Conservation (phyloP, 768 basidiomycete species). For the Lepiota venenata region DNA sequence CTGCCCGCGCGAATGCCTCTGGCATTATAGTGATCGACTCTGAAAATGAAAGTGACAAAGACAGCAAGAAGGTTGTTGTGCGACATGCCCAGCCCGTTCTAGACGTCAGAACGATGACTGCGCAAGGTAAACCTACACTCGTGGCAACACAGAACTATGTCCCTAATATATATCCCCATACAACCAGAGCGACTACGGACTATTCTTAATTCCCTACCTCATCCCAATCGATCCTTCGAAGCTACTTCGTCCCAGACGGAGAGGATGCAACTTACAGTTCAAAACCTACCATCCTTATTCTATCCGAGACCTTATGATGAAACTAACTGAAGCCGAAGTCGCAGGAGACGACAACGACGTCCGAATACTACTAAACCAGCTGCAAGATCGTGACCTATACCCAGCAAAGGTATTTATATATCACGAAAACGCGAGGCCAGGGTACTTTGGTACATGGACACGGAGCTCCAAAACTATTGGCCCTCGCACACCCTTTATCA, state of each 20-base stretch:
- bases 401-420: slow-evolving; percentile 86
- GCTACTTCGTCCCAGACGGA: slow-evolving; percentile 14
- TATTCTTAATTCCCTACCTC: slow-evolving; percentile 33
- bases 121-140: slow-evolving; percentile 33
- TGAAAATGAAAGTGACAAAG: slow-evolving; percentile 35
- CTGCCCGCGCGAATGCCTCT: slow-evolving; percentile 19
- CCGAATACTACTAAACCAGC: slow-evolving; percentile 54
- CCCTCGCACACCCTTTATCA: slow-evolving; percentile 78
- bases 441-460: slow-evolving; percentile 95
- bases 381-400: slow-evolving; percentile 58
- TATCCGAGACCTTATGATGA: slow-evolving; percentile 47
- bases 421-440: slow-evolving; percentile 80
- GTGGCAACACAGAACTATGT: neutral
- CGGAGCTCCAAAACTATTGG: slow-evolving; percentile 75
- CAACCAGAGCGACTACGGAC: slow-evolving; percentile 34
- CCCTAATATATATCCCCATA: neutral
- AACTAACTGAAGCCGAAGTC: slow-evolving; percentile 76
- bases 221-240: slow-evolving; percentile 19
- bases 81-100: slow-evolving; percentile 16
- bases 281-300: slow-evolving; percentile 35
- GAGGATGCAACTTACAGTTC: slow-evolving; percentile 19
- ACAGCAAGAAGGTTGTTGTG: slow-evolving; percentile 23
- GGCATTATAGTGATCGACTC: slow-evolving; percentile 60
- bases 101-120: slow-evolving; percentile 30
- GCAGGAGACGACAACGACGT: slow-evolving; percentile 68